phyloP scores from a whole-genome alignment of 495 filamentous ascomycete species.

The Neurospora terricola region DNA sequence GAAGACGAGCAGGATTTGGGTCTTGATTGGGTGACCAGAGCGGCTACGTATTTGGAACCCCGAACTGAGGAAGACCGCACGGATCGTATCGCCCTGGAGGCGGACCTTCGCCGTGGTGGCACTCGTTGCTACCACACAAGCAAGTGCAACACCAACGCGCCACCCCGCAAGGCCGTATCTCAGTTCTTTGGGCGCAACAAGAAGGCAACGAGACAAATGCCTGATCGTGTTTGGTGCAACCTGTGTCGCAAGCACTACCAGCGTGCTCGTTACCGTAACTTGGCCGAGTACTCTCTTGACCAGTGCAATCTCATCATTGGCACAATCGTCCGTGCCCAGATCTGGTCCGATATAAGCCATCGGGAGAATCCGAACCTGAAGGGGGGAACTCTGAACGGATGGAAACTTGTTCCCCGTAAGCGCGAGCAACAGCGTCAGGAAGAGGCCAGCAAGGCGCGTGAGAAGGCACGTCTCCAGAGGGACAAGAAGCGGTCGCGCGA shows the following conservation, averaged over 20 bases:
- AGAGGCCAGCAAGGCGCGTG: slow-evolving; percentile 10
- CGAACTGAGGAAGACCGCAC: not conserved
- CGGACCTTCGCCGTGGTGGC: not conserved
- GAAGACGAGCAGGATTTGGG: not conserved
- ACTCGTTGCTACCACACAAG: slow-evolving; percentile 24
- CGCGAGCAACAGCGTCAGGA: slow-evolving; percentile 40
- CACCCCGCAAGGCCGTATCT: slow-evolving; percentile 63
- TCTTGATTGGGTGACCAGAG: not conserved
- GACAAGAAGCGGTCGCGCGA: slow-evolving; percentile 11
- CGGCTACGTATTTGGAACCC: not conserved
- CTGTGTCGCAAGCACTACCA: slow-evolving; percentile 85
- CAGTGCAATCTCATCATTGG: slow-evolving; percentile 51
- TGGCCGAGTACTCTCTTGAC: slow-evolving; percentile 44
- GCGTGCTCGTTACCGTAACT: slow-evolving; percentile 55
- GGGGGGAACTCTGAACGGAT: slow-evolving; percentile 22
- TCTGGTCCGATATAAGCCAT: slow-evolving; percentile 42
- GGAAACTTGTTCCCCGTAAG: slow-evolving; percentile 41
- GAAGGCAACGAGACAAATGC: slow-evolving; percentile 56
- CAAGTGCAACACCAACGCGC: slow-evolving; percentile 41
- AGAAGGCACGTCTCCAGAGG: slow-evolving; percentile 17
- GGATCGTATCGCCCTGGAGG: not conserved
- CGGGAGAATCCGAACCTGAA: slow-evolving; percentile 8
- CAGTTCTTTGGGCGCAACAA: slow-evolving; percentile 91
- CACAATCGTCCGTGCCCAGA: slow-evolving; percentile 48
- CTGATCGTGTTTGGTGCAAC: slow-evolving; percentile 53